Evolutionary conservation across 176 grass and related monocot genomes (phyloP), one percentile per base, ranked within the genome.

Genomic region (Coix lacrymajobi): DNA sequence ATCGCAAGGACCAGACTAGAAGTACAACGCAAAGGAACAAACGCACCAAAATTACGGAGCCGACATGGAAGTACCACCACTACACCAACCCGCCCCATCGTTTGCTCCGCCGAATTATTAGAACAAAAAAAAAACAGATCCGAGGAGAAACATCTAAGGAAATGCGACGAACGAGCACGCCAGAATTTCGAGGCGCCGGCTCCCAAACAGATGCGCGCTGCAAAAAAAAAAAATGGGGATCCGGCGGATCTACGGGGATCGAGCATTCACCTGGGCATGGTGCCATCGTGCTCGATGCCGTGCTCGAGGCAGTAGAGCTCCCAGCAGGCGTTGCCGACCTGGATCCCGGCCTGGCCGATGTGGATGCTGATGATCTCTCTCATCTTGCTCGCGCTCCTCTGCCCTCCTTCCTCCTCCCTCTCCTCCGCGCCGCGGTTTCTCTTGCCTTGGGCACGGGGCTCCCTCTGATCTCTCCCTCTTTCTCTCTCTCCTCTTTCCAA

Each of bases 281-380:
- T 90, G 81, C 93, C 93, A 84, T 96, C 93, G n/a, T 84, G 86
- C 12, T 88, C 29, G 83, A 97, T 97, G 91, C 88, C 94, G 76
- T 97, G 94, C 85, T 97, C 94, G 67, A 97, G 91, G 91, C 94
- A 97, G 91, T 93, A 97, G 72, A 97, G 89, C 84, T 97, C 94
- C 94, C 94, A 97, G 88, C 94, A 97, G 38, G 94, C 80, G 86
- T 97, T 97, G 11, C 94, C 94, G 71, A 97, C 94, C 86, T 97
- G 94, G 69, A 97, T 97, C 70, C 94, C 94, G 44, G 94, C 94
- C 81, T 97, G 94, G 25, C 94, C 94, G 80, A 97, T 97, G 84
- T 97, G 94, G 77, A 97, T 91, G 86, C 93, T 96, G 57, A 96
- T 96, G 91, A 93, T 92, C 90, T 96, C 93, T 43, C 93, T 93